Evolutionary conservation across 768 basidiomycete species (phyloP), one percentile per base, ranked within the genome.

Genomic region (Tremella mesenterica): DNA sequence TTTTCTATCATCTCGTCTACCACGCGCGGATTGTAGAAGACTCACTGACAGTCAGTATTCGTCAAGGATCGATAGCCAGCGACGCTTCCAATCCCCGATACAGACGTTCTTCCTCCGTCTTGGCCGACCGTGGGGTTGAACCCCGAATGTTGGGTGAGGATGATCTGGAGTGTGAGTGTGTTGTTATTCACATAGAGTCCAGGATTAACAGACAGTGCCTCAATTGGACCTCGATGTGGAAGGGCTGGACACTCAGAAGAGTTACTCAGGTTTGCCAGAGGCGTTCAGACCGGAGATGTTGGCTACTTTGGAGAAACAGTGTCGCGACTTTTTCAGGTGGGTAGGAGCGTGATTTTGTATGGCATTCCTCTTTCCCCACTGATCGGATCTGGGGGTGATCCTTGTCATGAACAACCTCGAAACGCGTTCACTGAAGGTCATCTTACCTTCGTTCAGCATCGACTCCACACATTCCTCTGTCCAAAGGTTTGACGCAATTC

Each of bases 271-370:
- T 6, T 39, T 69, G 13, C 67, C 67, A 2, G 44, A 53, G 21
- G 63, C 61, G 3, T 65, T 67, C 56, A 28, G 33, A 34, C 68
- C 65, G 7, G 57, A 60, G 23, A 57, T 56, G 38, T 54, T 70
- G 21, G 68, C 63, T 1, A 56, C 54, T 2, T 51, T 70, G 23
- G 65, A 67, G 49, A 60, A 27, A 14, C 59, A 60, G 36, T 70
- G 68, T 41, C 53, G 68, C 31, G 54, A 64, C 52, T 70, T 70
- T 44, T 50, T 70, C 31, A 63, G 48, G 67, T 66, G 34, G 16
- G 61, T 58, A 26, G 16, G 38, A n/a, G 18, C 16, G 26, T 26
- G 26, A 29, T n/a, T 25, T n/a, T 18, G 6, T n/a, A 39, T n/a
- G 33, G 33, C 51, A 18, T 36, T 20, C 29, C n/a, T n/a, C n/a